Evolutionary conservation across 345 rosid genomes (phyloP).

Genomic region (Eucalyptus cloeziana): DNA sequence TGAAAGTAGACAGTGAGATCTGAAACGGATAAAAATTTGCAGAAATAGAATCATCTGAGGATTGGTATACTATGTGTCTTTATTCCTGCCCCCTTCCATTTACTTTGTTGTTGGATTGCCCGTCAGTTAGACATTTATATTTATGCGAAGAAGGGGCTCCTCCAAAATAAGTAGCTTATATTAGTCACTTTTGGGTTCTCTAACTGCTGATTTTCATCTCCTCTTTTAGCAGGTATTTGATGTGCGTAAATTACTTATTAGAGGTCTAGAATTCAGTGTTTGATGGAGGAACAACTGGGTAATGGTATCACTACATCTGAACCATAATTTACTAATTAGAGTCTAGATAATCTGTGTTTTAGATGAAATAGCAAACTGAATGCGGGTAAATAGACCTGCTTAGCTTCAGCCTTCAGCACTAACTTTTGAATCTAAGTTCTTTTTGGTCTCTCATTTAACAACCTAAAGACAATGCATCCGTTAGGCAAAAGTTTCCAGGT

Average conservation of each 20-base stretch:
- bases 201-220: background rate
- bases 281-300: background rate
- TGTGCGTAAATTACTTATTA: background rate
- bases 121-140: background rate
- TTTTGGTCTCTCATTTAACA: background rate
- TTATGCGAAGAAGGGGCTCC: background rate
- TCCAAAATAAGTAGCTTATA: background rate
- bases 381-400: background rate
- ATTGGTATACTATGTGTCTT: background rate
- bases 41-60: background rate
- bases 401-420: background rate
- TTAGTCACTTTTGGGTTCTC: background rate
- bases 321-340: background rate
- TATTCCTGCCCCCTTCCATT: background rate
- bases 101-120: background rate
- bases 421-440: background rate
- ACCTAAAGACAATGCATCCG: background rate
- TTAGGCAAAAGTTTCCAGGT: background rate
- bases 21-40: background rate
- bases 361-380: background rate
- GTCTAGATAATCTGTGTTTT: background rate
- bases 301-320: background rate
- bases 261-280: background rate
- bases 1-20: background rate
- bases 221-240: background rate